Base-by-base conservation (phyloP, 1,139 yeast species). In the Candida freyschussii region DNA sequence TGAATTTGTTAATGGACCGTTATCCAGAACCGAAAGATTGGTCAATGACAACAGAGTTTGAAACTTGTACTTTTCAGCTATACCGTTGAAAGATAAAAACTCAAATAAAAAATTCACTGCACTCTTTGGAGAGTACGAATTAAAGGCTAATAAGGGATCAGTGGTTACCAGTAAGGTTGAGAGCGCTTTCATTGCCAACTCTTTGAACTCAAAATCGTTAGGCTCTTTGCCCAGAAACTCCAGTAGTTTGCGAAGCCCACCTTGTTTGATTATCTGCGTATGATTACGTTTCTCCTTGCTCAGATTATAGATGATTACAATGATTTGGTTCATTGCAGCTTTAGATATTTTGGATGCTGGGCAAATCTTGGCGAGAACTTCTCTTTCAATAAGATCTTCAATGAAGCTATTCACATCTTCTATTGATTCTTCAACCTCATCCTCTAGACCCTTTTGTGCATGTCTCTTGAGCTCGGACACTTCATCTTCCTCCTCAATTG, bases 101-200 rank as follows among this genome's bases (percentile, higher is more conserved):
- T 68, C 71, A 8, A 65, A 57, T 24, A 71, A 50, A 38, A 66
- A 67, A 7, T 72, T 70, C 8, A 69, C 47, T 13, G 67, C 49
- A 0, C 69, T 59, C 22, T 54, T 52, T 6, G 63, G 50, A 22
- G 65, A 68, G 35, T 57, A 60, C 32, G 60, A 63, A 17, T 60
- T 53, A 46, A 67, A 65, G 0, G 63, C 59, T 7, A 40, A 18
- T 13, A 45, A 36, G 6, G 62, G 62, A 35, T 70, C 58, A 6
- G 63, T 62, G 11, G 66, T 57, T 3, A 65, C 56, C 17, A 69
- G 48, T 13, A 71, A 48, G 13, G 57, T 56, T 0, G 72, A 63
- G 13, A 69, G 46, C 0, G 67, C 45, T 31, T 68, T 48, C 13
- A 34, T 36, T 1, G 47, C 52, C 14, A 36, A 13, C 5, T 33